Evolutionary conservation across 148 eudicot genomes (phyloP), one percentile per base, ranked within the genome.

Genomic region (Persicaria maculosa): DNA sequence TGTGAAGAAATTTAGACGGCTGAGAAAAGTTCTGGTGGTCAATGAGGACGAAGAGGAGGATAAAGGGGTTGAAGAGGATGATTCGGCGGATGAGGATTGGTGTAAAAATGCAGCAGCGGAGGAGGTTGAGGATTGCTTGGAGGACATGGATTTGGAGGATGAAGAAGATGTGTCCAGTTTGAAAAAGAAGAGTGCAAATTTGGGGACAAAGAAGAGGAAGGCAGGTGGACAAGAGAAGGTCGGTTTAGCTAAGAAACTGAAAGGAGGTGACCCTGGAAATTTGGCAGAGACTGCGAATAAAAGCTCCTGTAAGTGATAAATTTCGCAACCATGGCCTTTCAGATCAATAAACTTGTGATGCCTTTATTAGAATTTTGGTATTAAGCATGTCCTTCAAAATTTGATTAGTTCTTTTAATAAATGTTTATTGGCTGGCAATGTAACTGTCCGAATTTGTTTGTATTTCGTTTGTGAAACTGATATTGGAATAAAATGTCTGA

Each of bases 51-150:
- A 88, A 0, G 86, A 81, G 40, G 88, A 61, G 59, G 68, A 59
- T 44, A 75, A 70, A 45, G 75, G 20, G 10, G 68, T 55, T 11
- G 80, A 20, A 22, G 88, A 50, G 40, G 89, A 86, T 74, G 93
- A 89, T 82, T 88, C 87, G 6, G 81, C 80, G 0, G 98, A 90
- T 59, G 96, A 90, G 80, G 93, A 94, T 74, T 94, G 98, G 98
- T 87, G 82, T 31, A 81, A 73, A 77, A 86, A 76, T 77, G 87
- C n/a, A 36, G 87, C 76, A 47, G 79, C 72, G 7, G 89, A 80
- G 74, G 84, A 36, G 9, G 81, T 47, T 5, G 90, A 85, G 61
- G 90, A 86, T 53, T 81, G 77, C 44, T 74, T 46, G 72, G 92
- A 87, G 77, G 90, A 83, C 79, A 76, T 81, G 80, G 93, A 84